Percentiles rank a stretch among this genome's conserved stretches.
Evolutionary conservation across 345 rosid species (phyloP).

Genomic region (Conringia planisiliqua): DNA sequence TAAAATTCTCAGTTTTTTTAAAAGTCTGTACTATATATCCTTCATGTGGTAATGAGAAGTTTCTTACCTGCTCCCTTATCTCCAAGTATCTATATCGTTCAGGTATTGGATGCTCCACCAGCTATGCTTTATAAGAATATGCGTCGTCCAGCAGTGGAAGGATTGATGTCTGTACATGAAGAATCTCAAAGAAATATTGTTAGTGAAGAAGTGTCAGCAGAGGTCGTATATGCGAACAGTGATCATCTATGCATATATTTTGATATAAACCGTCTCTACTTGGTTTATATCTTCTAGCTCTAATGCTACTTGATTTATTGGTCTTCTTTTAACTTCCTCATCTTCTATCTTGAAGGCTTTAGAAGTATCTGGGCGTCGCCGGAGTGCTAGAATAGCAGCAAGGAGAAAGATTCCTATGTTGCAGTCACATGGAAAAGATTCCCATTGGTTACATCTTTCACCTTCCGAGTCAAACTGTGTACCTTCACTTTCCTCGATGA

Average conservation of each 20-base stretch:
- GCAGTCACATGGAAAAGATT: slow-evolving; percentile 48
- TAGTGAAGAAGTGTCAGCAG: slow-evolving; percentile 64
- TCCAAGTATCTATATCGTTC: slow-evolving; percentile 31
- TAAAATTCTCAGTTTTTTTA: background rate
- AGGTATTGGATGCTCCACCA: slow-evolving; percentile 72
- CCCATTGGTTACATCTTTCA: slow-evolving; percentile 26
- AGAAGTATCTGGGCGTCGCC: slow-evolving; percentile 72
- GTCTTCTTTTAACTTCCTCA: background rate
- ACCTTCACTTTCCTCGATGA: slow-evolving; percentile 55
- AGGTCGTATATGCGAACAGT: slow-evolving; percentile 42
- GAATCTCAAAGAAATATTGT: slow-evolving; percentile 59
- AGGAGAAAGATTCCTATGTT: slow-evolving; percentile 43
- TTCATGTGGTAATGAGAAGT: background rate
- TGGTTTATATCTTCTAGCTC: background rate
- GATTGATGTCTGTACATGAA: slow-evolving; percentile 51
- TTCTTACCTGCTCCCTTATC: slow-evolving; percentile 6
- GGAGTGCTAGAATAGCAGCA: slow-evolving; percentile 78
- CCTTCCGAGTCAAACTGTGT: slow-evolving; percentile 42
- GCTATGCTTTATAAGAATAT: slow-evolving; percentile 57
- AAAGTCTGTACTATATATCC: background rate
- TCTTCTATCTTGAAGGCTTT: slow-evolving; percentile 35
- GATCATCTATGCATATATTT: background rate
- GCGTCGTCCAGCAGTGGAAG: slow-evolving; percentile 40
- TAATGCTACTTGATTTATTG: slow-evolving; percentile 15
- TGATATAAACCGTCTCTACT: background rate